Evolutionary conservation across 2,329 filamentous ascomycete genomes (phyloP), one percentile per base, ranked within the genome.

Genomic region (Chrysoporthe austroafricana): DNA sequence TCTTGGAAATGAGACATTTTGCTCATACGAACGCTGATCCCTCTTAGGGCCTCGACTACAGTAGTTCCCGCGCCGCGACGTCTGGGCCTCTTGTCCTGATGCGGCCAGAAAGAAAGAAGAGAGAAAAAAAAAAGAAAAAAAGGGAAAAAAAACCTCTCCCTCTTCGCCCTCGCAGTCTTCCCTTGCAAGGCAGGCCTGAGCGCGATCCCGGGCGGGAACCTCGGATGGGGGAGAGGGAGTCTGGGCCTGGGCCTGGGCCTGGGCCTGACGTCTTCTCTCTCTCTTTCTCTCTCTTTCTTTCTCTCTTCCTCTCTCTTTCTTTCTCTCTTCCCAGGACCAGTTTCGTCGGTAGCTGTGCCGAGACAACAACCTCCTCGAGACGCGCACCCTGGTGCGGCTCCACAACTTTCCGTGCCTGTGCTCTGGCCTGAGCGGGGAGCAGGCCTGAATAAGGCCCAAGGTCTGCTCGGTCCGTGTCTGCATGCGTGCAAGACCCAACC

Each of bases 261-360:
- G 26, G 26, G 26, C 26, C 26, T 26, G 26, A 26, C 26, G 5
- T 32, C 32, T 13, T 18, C 54, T 34, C 18, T 57, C 14, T 5
- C 32, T 9, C 11, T 57, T 11, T 57, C 14, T 39, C 16, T 57
- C 32, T 39, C 54, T n/a, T 13, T 39, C 11, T 57, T 14, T n/a
- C n/a, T n/a, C n/a, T n/a, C n/a, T n/a, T n/a, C n/a, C n/a, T 39
- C 32, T 39, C 3, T n/a, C 8, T 57, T 32, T 14, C 18, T 21
- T 32, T 21, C 32, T 26, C 48, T 52, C n/a, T 21, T 62, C 13
- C 57, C 64, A 65, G 44, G 62, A 61, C 62, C 43, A 57, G 62
- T 68, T 68, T 68, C 62, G 66, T 62, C 66, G 66, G 62, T 60
- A 56, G 57, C 62, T 32, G 42, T 64, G 66, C 66, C 66, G 66